These are phyloP conservation scores for Escovopsis weberi DNA, from an alignment of 2,329 filamentous ascomycete species.

Conservation along the genomic window DNA sequence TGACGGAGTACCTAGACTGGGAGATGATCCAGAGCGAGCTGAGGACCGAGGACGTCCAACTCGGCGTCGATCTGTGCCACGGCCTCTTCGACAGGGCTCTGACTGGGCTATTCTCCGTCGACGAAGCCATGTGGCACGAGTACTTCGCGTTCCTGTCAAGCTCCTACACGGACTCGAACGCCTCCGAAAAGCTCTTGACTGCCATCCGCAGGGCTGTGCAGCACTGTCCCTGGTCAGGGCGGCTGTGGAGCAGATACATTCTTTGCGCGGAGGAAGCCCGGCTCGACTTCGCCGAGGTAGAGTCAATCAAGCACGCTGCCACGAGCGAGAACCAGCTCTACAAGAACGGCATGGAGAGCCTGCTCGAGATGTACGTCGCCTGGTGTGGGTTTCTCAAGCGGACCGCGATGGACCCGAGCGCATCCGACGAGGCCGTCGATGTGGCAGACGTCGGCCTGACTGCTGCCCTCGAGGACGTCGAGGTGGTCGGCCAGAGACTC, in stretches of 20 bases:
- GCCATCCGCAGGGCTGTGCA: constrained; percentile 69
- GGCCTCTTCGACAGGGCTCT: constrained; percentile 71
- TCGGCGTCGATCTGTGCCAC: constrained; percentile 37
- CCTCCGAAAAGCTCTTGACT: constrained; percentile 40
- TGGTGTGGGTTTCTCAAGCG: constrained; percentile 93
- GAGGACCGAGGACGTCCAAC: constrained; percentile 30
- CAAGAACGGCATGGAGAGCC: constrained; percentile 70
- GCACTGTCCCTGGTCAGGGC: constrained; percentile 87
- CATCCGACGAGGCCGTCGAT: constrained; percentile 70
- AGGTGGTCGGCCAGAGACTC: constrained; percentile 59
- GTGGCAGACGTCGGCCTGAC: constrained; percentile 81
- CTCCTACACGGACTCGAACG: constrained; percentile 21
- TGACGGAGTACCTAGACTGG: constrained; percentile 69
- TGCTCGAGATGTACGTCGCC: constrained; percentile 80
- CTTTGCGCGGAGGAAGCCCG: constrained; percentile 68
- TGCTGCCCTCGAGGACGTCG: constrained; percentile 73
- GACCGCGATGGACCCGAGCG: constrained; percentile 59
- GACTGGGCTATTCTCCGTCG: constrained; percentile 51
- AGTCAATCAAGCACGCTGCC: constrained; percentile 81
- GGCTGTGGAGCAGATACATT: constrained; percentile 81
- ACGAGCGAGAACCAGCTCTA: constrained; percentile 77
- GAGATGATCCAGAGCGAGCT: constrained; percentile 50
- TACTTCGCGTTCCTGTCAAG: constrained; percentile 61
- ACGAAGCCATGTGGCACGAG: constrained; percentile 70
- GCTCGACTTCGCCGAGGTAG: constrained; percentile 64